Evolutionary conservation across 495 filamentous ascomycete species (phyloP), one percentile per base, ranked within the genome.

Genomic region (Talaromyces adpressus): DNA sequence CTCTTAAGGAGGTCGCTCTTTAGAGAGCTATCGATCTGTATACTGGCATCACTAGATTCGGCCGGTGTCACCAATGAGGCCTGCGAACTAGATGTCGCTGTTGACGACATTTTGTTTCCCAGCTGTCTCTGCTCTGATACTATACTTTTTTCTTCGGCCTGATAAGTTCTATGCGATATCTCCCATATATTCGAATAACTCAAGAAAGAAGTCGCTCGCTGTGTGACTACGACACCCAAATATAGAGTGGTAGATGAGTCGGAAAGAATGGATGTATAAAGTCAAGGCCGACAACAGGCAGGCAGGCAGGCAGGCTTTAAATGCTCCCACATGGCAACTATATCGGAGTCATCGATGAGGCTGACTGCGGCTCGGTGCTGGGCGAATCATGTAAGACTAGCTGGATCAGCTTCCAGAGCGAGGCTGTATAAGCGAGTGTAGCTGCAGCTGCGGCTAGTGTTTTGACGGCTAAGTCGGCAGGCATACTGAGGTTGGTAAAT

Each of bases 1-100:
- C 58, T 60, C 34, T 60, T 60, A 2, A 60, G 58, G 25, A 60
- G 47, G 39, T 60, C 58, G 2, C 58, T 25, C 20, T 60, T 60
- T 11, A 60, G 8, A 45, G 58, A 60, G 39, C n/a, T 45, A 16
- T 60, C 58, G 22, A 60, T 60, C 18, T 29, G 34, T 18, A 47
- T 25, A 25, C 32, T 45, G 11, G 36, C 58, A 47, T 25, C 58
- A 47, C 58, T 49, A 18, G 58, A 60, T 23, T 60, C 58, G 36
- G 58, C 56, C 29, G 56, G 34, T 29, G 58, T 60, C 20, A 60
- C 20, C 11, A 60, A n/a, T 14, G 34, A 32, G 7, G 18, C 41
- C 16, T 32, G 18, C 18, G 58, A 27, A 18, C 34, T 20, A 16
- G 58, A 60, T 23, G 58, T 27, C 39, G 25, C 1, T 25, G 57